Base-by-base conservation (phyloP, 441 rosid species). In the Kokia cookei region DNA sequence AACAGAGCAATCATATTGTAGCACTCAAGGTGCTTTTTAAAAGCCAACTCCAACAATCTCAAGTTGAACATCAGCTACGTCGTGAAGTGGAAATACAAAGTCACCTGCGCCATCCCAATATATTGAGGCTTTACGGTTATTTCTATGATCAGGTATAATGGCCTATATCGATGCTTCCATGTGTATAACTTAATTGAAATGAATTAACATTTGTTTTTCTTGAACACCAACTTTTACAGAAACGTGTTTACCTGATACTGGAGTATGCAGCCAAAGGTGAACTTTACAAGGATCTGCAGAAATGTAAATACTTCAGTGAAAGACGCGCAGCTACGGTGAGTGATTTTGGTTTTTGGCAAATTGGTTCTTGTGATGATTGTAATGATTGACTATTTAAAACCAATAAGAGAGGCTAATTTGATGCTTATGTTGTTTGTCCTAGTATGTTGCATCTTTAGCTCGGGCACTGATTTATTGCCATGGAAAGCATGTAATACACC, bases 181-280 rank as follows among this genome's bases (percentile, higher is more conserved):
- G 27, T 1, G 17, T 48, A 54, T 37, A n/a, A 13, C 13, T 9
- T 64, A 17, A 53, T 35, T 62, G 47, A 69, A 19, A 62, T 50
- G 42, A 13, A 50, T 13, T 78, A 5, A 74, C 65, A 13, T 72
- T 54, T 35, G 2, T 74, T 5, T 8, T 19, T 24, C 7, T 9
- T 53, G 53, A 7, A 55, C 75, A 26, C 26, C 9, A 50, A 40
- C 24, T 67, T 54, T 57, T 80, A 82, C 94, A 96, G 99, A 96
- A 93, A 85, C 90, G 98, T 48, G 98, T 93, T 48, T 93, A 95
- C 78, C 73, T 96, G 87, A 92, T 96, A 73, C 78, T 96, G 75
- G 99, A 96, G 81, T 96, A 93, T 83, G 99, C 99, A n/a, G 95
- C 97, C 65, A 89, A 89, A 77, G 98, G 98, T 12, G 99, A 96